Base-by-base conservation (phyloP, 108 stramenopile genomes). In the Epithemia pelagica region DNA sequence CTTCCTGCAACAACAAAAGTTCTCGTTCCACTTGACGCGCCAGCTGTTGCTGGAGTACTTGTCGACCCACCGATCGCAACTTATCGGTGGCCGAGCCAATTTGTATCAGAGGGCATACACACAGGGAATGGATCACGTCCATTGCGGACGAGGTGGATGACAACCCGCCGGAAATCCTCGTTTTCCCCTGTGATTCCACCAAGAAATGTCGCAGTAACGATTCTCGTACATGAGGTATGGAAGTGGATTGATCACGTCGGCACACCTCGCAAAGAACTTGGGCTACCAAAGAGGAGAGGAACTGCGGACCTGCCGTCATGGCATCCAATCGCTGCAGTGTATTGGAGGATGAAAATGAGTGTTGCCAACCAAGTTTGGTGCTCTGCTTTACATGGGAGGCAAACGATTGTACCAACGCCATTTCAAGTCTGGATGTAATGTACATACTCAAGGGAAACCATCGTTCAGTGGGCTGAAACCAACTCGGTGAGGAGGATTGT, bases 401-500 rank as follows among this genome's bases (percentile, higher is more conserved):
- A 23, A 58, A 89, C 24, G 78, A 59, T 64, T 78, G 70, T 86
- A 87, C 87, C 21, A 92, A 77, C 21, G 86, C 70, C 25, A 82
- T 70, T 61, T 89, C 85, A 56, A 73, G 87, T 58, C 88, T 74
- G 78, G 86, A 82, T 52, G 88, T 78, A 28, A 92, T 69, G 65
- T 83, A 92, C 74, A 82, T 78, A 27, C 83, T 74, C 2, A 92
- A 69, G 3, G 91, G 82, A 64, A 92, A 89, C 88, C 88, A 92
- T 46, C 79, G 73, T 56, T 73, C 55, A 3, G 80, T 83, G 24
- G 88, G 88, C 61, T 82, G 61, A 32, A 92, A 72, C 91, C 91
- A 92, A 22, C 69, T 46, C 15, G 37, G 37, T 46, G 15, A 46
- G 15, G 10, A 31, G 8, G 81, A 76, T 19, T 54, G 60, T 28